phyloP scores from a whole-genome alignment of 2,329 filamentous ascomycete genomes.

The Aureobasidium sp. region DNA sequence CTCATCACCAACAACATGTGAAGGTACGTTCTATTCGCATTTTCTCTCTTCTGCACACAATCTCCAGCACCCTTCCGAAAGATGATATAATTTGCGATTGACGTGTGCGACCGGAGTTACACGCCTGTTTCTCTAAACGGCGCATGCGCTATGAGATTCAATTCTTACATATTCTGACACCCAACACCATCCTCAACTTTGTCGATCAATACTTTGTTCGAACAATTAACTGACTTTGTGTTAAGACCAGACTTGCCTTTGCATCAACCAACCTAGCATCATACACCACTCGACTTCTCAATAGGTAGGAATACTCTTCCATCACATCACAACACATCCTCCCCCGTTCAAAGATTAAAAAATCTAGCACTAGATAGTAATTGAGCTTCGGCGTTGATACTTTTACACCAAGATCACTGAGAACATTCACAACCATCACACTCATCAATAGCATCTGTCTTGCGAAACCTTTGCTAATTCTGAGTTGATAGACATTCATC shows the following conservation, averaged over 20 bases:
- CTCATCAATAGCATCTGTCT: background rate
- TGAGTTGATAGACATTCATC: background rate
- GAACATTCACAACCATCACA: slow-evolving; percentile 11
- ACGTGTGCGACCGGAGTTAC: slow-evolving; percentile 73
- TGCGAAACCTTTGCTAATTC: background rate
- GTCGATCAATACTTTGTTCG: background rate
- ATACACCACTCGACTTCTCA: background rate
- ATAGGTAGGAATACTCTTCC: slow-evolving; percentile 1
- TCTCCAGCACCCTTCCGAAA: slow-evolving; percentile 31
- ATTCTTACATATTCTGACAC: slow-evolving; percentile 96
- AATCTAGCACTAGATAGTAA: slow-evolving; percentile 47
- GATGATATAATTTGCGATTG: slow-evolving; percentile 99
- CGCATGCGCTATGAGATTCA: slow-evolving; percentile 71
- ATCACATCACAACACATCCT: background rate
- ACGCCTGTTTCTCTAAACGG: slow-evolving; percentile 85
- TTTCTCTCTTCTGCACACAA: background rate
- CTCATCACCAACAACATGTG: slow-evolving; percentile 10
- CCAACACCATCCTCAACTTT: background rate
- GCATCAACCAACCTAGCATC: background rate
- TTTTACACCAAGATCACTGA: slow-evolving; percentile 34
- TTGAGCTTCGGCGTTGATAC: slow-evolving; percentile 28
- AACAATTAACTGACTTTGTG: slow-evolving; percentile 3
- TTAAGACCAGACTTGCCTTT: background rate
- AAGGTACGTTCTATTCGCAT: slow-evolving; percentile 6
- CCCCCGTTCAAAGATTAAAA: slow-evolving; percentile 55